These are phyloP conservation scores for Termitomyces sp. DNA, from an alignment of 1,284 basidiomycete species.

Conservation along the genomic window DNA sequence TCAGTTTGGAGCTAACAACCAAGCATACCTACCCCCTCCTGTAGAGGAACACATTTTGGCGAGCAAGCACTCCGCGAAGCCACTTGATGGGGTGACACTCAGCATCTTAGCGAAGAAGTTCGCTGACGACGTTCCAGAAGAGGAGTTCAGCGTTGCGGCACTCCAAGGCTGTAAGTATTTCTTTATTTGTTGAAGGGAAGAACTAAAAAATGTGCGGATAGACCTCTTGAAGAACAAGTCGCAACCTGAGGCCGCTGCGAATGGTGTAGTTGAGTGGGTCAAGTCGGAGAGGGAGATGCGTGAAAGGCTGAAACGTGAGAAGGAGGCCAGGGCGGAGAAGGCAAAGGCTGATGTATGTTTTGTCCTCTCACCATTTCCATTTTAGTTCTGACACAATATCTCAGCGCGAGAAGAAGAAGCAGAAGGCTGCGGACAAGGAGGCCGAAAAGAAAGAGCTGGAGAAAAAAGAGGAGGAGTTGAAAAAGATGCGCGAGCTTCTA, in stretches of 20 bases:
- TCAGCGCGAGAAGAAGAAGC: conserved; percentile 56
- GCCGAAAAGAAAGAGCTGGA: conserved; percentile 45
- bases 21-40: conserved; percentile 58
- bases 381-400: conserved; percentile 7
- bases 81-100: conserved; percentile 57
- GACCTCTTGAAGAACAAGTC: conserved; percentile 79
- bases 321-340: conserved; percentile 55
- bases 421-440: conserved; percentile 42
- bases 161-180: conserved; percentile 73
- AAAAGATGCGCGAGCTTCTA: conserved; percentile 44
- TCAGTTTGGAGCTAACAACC: conserved; percentile 52
- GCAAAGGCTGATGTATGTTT: conserved; percentile 53
- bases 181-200: conserved; percentile 13
- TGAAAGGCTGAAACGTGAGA: conserved; percentile 64
- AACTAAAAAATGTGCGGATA: conserved; percentile 22
- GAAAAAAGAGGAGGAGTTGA: conserved; percentile 42
- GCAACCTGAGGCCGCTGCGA: conserved; percentile 65
- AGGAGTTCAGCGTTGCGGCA: conserved; percentile 80
- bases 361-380: conserved; percentile 6
- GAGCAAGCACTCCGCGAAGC: conserved; percentile 55
- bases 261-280: conserved; percentile 65
- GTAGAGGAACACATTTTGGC: conserved; percentile 53
- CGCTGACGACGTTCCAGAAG: conserved; percentile 70
- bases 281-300: conserved; percentile 63
- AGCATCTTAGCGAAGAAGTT: conserved; percentile 65